phyloP scores from a whole-genome alignment of 192 early-diverging fungal genomes.

The Coemansia sp. region DNA sequence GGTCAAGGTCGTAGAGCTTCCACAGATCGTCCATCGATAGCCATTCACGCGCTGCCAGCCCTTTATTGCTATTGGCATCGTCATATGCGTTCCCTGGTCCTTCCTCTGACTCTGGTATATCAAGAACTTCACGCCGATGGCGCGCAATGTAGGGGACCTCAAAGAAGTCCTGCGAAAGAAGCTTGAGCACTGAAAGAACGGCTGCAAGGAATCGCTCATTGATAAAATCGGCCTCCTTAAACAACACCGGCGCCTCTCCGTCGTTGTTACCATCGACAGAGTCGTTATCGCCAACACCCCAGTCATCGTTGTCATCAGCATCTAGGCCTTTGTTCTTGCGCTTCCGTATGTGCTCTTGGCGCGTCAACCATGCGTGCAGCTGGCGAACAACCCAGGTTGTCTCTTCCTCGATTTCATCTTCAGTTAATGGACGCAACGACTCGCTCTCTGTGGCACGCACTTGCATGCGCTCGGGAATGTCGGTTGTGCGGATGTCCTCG shows the following conservation, averaged over 20 bases:
- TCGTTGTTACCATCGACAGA: neutral
- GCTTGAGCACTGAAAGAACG: slow-evolving; percentile 63
- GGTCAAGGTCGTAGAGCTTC: slow-evolving; percentile 85
- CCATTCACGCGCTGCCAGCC: slow-evolving; percentile 53
- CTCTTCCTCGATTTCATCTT: slow-evolving; percentile 67
- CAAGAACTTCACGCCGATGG: slow-evolving; percentile 86
- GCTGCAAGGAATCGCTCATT: slow-evolving; percentile 54
- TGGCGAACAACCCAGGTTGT: slow-evolving; percentile 59
- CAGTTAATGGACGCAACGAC: slow-evolving; percentile 47
- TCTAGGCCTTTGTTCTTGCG: neutral
- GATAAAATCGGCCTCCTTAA: slow-evolving; percentile 41
- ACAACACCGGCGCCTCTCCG: slow-evolving; percentile 14
- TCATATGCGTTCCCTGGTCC: slow-evolving; percentile 14
- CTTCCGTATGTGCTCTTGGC: slow-evolving; percentile 4
- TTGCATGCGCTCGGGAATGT: slow-evolving; percentile 93
- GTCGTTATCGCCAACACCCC: slow-evolving; percentile 3
- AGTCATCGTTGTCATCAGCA: neutral
- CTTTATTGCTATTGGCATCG: slow-evolving; percentile 29
- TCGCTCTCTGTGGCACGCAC: slow-evolving; percentile 56
- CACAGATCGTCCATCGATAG: slow-evolving; percentile 76
- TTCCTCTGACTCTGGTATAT: slow-evolving; percentile 29
- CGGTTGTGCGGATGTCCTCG: slow-evolving; percentile 80
- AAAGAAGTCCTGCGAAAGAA: slow-evolving; percentile 71
- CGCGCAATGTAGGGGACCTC: slow-evolving; percentile 91
- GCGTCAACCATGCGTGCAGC: slow-evolving; percentile 38